Percentiles rank a stretch among this genome's conserved stretches.
phyloP scores from a whole-genome alignment of 73 alveolate species.

The Symbiodinium pilosum region DNA sequence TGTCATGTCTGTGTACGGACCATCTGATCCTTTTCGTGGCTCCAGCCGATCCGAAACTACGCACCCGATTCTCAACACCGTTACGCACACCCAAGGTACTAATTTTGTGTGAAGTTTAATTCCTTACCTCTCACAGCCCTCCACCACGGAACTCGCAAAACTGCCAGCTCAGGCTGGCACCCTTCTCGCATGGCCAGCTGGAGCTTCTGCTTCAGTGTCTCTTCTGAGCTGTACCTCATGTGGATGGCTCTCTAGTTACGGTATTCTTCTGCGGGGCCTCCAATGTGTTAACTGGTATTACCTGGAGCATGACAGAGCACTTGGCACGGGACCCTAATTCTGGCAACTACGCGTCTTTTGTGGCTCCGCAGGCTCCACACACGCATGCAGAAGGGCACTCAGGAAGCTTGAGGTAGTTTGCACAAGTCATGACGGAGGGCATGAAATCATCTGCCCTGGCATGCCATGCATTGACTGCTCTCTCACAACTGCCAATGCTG shows the following conservation, averaged over 20 bases:
- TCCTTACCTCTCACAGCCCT: neutral
- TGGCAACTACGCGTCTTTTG: neutral
- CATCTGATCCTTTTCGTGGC: too few relatives aligned
- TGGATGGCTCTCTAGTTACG: too few relatives aligned
- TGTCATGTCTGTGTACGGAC: too few relatives aligned
- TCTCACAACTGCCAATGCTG: neutral
- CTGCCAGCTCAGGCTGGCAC: neutral
- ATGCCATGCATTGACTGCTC: neutral
- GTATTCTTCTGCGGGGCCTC: too few relatives aligned
- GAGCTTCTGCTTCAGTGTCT: constrained; percentile 68
- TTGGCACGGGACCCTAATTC: too few relatives aligned
- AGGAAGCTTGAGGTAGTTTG: constrained; percentile 98
- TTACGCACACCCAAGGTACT: too few relatives aligned
- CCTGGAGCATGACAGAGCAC: neutral
- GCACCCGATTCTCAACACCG: too few relatives aligned
- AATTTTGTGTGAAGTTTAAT: too few relatives aligned
- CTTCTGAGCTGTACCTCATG: constrained; percentile 90
- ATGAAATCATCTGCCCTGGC: constrained; percentile 96
- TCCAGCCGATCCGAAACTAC: too few relatives aligned
- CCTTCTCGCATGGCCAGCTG: constrained; percentile 90
- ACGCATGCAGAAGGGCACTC: constrained; percentile 96
- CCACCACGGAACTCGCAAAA: too few relatives aligned
- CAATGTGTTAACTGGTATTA: too few relatives aligned
- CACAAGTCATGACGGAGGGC: constrained; percentile 98
- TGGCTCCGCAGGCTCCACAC: constrained; percentile 76